Evolutionary conservation across 179 eudicot genomes (phyloP).

Genomic region (Corrigiola litoralis): DNA sequence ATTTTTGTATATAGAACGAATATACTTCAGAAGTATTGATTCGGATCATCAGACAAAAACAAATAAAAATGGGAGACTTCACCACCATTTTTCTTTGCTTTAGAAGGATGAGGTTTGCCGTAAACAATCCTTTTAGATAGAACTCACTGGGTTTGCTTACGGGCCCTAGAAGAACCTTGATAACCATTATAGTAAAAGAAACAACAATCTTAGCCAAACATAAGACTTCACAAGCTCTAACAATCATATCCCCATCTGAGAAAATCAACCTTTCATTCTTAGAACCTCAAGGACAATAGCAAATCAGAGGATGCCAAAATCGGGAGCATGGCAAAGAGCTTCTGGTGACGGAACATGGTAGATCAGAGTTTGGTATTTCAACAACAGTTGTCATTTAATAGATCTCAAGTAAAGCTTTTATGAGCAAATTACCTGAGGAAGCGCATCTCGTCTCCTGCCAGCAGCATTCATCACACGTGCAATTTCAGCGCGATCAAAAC

Average conservation of each 20-base stretch:
- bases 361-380: background rate
- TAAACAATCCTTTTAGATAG: background rate
- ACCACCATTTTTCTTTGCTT: background rate
- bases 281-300: constrained; percentile 2
- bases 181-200: too few species aligned
- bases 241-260: background rate
- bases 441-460: constrained; percentile 84
- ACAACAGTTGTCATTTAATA: background rate
- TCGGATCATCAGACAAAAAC: too few species aligned
- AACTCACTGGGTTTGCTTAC: too few species aligned
- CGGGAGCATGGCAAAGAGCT: background rate
- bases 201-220: too few species aligned
- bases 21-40: too few species aligned
- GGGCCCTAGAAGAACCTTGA: too few species aligned
- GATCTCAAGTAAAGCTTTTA: constrained; percentile 3
- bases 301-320: background rate
- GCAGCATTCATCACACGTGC: constrained; percentile 99
- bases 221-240: background rate
- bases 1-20: background rate
- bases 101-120: background rate
- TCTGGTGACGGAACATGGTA: too few species aligned
- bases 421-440: constrained; percentile 71
- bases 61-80: too few species aligned
- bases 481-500: constrained; percentile 98
- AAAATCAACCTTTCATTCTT: background rate